Evolutionary conservation across 768 basidiomycete species (phyloP).

Genomic region (Albatrellus ellisii): DNA sequence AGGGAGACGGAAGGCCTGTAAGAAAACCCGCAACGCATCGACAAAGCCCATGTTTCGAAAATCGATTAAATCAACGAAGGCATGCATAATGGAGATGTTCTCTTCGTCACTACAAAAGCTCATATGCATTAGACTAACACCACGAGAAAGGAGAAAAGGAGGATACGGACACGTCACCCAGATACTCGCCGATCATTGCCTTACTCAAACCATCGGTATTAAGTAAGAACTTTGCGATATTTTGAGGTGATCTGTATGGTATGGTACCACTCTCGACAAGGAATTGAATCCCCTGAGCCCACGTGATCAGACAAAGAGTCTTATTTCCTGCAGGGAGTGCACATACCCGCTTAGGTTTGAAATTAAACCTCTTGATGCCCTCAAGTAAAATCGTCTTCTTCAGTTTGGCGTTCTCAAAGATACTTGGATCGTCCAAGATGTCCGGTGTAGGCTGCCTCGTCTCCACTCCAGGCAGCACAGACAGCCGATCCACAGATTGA

Average conservation of each 20-base stretch:
- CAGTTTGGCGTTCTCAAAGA: conserved; percentile 92
- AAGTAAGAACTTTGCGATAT: conserved; percentile 77
- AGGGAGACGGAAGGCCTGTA: conserved; percentile 93
- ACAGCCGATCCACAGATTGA: conserved; percentile 38
- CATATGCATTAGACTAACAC: neutral
- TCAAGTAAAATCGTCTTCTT: conserved; percentile 91
- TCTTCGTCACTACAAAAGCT: conserved; percentile 53
- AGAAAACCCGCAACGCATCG: conserved; percentile 78
- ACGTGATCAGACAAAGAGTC: neutral
- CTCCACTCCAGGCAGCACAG: conserved; percentile 34
- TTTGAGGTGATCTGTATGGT: conserved; percentile 48
- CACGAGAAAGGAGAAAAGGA: neutral
- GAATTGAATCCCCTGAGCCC: conserved; percentile 73
- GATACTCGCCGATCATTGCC: conserved; percentile 92
- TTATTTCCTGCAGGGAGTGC: neutral
- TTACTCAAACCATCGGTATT: conserved; percentile 90
- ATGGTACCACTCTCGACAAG: conserved; percentile 85
- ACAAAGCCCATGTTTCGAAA: conserved; percentile 75
- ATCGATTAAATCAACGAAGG: conserved; percentile 88
- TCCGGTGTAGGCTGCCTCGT: conserved; percentile 67
- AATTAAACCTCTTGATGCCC: conserved; percentile 96
- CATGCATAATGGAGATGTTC: conserved; percentile 92
- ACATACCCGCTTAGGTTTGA: conserved; percentile 90
- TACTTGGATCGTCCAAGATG: conserved; percentile 74
- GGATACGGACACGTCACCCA: conserved; percentile 84